Evolutionary conservation across 73 alveolate genomes (phyloP), one percentile per base, ranked within the genome.

Genomic region (Stentor coeruleus): DNA sequence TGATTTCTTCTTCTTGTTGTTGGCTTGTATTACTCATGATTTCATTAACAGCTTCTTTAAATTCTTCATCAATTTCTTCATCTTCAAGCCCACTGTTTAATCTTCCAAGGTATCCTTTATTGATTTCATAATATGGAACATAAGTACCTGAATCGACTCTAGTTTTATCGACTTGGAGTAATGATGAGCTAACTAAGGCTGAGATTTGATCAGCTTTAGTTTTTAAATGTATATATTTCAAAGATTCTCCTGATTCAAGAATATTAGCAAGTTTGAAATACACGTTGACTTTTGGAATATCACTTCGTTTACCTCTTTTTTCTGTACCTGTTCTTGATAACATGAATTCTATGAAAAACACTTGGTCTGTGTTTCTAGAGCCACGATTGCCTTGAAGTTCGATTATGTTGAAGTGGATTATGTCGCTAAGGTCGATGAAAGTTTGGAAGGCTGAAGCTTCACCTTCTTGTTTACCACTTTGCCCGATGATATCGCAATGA

Each of bases 31-130:
- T 88, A 82, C 75, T 85, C 36, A 89, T 59, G 73, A 82, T 73
- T 39, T 88, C 85, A 31, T 77, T 81, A 33, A 84, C 90, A 77
- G 95, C 93, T 60, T 93, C 94, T 3, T 88, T 90, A 14, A 88
- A 86, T 77, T 91, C 98, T 42, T 91, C 95, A 42, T 93, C 86
- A n/a, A 92, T 93, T 28, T 66, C n/a, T 40, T 66, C 40, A 26
- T 66, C 66, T 11, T 6, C 20, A 49, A 49, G 66, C 20, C 66
- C 66, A 11, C 28, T 11, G 66, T 49, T 49, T 20, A 49, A 49
- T 11, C 66, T 6, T 49, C 66, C 66, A 20, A 49, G 79, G 41
- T 66, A 66, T 0, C 40, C n/a, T 2, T 31, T 66, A 33, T 66
- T 66, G 2, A 66, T 11, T 20, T 66, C 79, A 66, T 20, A 66